Evolutionary conservation across 495 filamentous ascomycete genomes (phyloP).

Genomic region (Talaromyces trachyspermus): DNA sequence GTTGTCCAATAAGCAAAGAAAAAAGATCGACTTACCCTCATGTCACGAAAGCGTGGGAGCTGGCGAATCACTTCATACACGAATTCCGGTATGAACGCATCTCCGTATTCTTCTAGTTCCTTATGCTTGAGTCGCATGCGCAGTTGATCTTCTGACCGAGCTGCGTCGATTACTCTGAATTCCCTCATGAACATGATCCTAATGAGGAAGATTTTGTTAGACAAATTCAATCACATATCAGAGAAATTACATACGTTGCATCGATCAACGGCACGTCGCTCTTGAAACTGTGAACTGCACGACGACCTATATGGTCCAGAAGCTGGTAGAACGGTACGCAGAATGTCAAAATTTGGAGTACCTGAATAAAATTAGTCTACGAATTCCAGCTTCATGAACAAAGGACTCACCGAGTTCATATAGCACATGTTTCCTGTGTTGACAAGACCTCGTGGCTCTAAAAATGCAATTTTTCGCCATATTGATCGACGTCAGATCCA

Average conservation of each 20-base stretch:
- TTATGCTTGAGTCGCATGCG: constrained; percentile 64
- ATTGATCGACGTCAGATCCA: constrained; percentile 49
- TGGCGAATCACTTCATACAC: constrained; percentile 88
- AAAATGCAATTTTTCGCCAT: constrained; percentile 60
- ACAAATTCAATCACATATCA: neutral
- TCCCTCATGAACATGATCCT: constrained; percentile 96
- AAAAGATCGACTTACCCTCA: constrained; percentile 56
- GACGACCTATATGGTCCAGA: constrained; percentile 76
- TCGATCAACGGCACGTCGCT: constrained; percentile 91
- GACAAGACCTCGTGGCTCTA: constrained; percentile 89
- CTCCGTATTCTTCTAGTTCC: constrained; percentile 85
- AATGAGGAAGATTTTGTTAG: neutral
- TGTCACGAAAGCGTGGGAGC: constrained; percentile 80
- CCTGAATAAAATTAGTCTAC: constrained; percentile 37
- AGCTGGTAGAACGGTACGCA: constrained; percentile 94
- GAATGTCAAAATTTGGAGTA: constrained; percentile 87
- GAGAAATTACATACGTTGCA: constrained; percentile 64
- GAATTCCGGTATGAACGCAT: constrained; percentile 87
- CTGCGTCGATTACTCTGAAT: constrained; percentile 77
- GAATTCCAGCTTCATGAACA: neutral
- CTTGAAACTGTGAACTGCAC: constrained; percentile 84
- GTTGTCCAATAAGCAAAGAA: neutral
- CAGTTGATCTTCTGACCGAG: constrained; percentile 65
- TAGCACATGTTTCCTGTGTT: constrained; percentile 99
- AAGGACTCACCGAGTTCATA: constrained; percentile 87